Evolutionary conservation across 1,284 basidiomycete species (phyloP), one percentile per base, ranked within the genome.

Genomic region (Coniophora puteana): DNA sequence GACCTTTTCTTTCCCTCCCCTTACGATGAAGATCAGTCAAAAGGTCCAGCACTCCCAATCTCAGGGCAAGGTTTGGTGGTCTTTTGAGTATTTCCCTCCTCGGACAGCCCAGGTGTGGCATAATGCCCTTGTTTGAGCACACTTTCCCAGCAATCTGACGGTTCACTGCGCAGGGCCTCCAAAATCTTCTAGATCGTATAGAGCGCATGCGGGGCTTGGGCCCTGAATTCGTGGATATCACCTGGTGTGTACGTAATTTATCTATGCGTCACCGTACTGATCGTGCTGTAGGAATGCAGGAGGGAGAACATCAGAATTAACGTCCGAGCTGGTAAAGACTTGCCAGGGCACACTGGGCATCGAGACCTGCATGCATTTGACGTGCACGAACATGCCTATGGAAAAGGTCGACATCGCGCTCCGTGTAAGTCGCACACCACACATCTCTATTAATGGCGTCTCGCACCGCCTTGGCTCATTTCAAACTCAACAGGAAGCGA

Each of bases 141-240:
- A 14, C 17, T 16, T 28, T 30, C 27, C 29, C 36, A 41, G 39
- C 16, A 21, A 13, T 22, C 8, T 44, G 36, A 21, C 14, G 22
- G n/a, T 17, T 42, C 40, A n/a, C n/a, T 38, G 41, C 38, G 23
- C 50, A 93, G 89, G 93, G 93, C 52, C 71, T 95, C 22, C 89
- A 94, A 81, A 97, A 97, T 63, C 71, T 97, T 22, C 72, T 93
- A 46, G 95, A 97, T 67, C 93, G 95, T 57, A 95, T 98, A 67
- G 93, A 97, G 66, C 90, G 96, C 52, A 99, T 99, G 95, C 79
- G 93, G 45, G 79, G 82, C 18, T 71, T 97, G 33, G 96, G 96
- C 4, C 96, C 96, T 13, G 95, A 96, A 66, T 99, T 98, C 60
- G 89, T 98, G 55, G 94, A 99, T 63, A 96, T 99, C 59, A 99